Conservation (phyloP, 2,329 filamentous ascomycete species). For the Penicillium hordei region DNA sequence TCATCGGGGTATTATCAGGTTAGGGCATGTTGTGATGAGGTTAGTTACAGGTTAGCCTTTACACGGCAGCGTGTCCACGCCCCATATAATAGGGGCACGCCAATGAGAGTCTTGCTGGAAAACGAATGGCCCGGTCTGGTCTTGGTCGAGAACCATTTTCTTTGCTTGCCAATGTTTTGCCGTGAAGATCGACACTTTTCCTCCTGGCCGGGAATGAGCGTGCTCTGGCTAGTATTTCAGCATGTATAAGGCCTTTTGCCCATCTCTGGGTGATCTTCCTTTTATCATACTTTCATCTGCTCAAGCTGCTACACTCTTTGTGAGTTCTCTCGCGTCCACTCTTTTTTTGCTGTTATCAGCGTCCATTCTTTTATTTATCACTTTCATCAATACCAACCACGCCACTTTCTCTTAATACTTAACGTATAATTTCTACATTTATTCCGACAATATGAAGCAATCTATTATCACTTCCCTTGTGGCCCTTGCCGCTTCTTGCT, state of each 20-base stretch:
- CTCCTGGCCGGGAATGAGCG: not conserved
- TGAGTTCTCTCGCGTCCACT: not conserved
- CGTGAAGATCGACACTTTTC: not conserved
- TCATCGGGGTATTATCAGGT: not conserved
- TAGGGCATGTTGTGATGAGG: too few species aligned
- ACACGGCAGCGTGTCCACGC: not conserved
- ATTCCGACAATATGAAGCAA: not conserved
- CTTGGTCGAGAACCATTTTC: not conserved
- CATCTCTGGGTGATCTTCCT: not conserved
- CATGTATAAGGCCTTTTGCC: not conserved
- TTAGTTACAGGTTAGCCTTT: not conserved
- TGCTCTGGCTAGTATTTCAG: not conserved
- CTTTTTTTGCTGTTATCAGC: not conserved
- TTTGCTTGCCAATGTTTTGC: not conserved
- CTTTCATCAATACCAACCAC: not conserved
- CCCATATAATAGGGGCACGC: not conserved
- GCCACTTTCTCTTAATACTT: not conserved
- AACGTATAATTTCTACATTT: not conserved
- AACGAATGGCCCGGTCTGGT: not conserved
- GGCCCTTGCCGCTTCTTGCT: not conserved
- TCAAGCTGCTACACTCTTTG: not conserved
- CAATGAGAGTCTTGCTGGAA: not conserved
- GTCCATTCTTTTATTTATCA: not conserved
- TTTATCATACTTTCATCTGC: not conserved
- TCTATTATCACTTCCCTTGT: not conserved